Evolutionary conservation across 2,329 filamentous ascomycete genomes (phyloP).

Genomic region (Exophiala bonariae): DNA sequence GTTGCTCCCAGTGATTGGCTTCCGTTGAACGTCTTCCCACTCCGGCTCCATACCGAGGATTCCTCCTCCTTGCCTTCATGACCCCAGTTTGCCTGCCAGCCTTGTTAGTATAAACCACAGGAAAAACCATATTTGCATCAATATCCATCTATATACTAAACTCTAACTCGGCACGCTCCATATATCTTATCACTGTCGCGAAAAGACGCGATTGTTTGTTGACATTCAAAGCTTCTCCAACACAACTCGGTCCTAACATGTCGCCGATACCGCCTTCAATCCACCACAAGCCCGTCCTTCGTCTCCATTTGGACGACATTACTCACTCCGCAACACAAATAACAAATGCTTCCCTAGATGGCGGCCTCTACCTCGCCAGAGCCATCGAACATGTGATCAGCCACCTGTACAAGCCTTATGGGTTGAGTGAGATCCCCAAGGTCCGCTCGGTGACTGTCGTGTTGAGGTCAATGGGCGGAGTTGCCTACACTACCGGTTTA

Average conservation of each 20-base stretch:
- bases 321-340: slow-evolving; percentile 58
- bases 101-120: no score
- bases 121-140: no score
- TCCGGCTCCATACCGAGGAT: background rate
- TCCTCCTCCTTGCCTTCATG: no score
- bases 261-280: slow-evolving; percentile 13
- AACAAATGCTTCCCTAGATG: slow-evolving; percentile 69
- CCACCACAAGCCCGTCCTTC: slow-evolving; percentile 21
- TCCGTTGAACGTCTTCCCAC: background rate
- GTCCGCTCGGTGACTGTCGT: slow-evolving; percentile 85
- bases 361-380: slow-evolving; percentile 59
- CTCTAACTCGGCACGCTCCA: no score
- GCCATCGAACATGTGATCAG: slow-evolving; percentile 69
- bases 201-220: no score
- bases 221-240: background rate
- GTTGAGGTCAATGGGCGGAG: slow-evolving; percentile 74
- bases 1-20: background rate
- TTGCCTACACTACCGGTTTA: slow-evolving; percentile 83
- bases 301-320: slow-evolving; percentile 42
- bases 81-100: no score
- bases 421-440: slow-evolving; percentile 33
- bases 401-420: slow-evolving; percentile 63
- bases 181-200: no score
- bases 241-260: background rate
- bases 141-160: no score